Conservation (phyloP, 768 basidiomycete genomes). For the Gelatoporia subvermispora region DNA sequence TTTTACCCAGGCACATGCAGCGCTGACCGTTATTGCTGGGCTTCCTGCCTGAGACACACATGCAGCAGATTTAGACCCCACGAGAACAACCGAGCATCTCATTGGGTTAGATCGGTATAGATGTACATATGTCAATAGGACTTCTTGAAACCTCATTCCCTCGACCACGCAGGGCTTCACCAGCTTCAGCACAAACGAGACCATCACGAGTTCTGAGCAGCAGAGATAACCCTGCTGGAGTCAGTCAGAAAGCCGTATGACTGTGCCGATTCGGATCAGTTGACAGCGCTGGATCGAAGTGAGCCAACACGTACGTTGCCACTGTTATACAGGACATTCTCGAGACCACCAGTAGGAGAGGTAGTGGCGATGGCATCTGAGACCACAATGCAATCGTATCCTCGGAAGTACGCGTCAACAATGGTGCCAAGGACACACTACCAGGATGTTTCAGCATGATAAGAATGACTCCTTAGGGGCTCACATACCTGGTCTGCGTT, state of each 20-base stretch:
- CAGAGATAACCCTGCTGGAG: constrained; percentile 24
- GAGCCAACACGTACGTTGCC: constrained; percentile 38
- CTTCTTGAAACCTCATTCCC: too few species aligned
- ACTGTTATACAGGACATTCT: constrained; percentile 55
- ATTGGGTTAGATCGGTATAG: too few species aligned
- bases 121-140: too few species aligned
- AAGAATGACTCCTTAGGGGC: neutral
- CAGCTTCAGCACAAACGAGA: too few species aligned
- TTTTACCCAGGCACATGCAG: too few species aligned
- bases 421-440: constrained; percentile 65
- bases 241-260: constrained; percentile 49
- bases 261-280: constrained; percentile 22
- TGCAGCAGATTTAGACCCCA: too few species aligned
- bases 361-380: constrained; percentile 60
- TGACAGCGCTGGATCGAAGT: neutral
- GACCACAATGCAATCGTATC: constrained; percentile 59
- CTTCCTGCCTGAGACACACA: too few species aligned
- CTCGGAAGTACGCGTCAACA: constrained; percentile 57
- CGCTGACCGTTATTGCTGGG: too few species aligned
- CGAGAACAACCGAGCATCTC: too few species aligned
- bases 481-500: constrained; percentile 56
- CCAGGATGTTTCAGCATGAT: neutral
- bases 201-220: neutral
- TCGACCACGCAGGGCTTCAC: too few species aligned
- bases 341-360: constrained; percentile 50